Conservation (phyloP, 2,329 filamentous ascomycete species). For the Ophiostoma sp. region DNA sequence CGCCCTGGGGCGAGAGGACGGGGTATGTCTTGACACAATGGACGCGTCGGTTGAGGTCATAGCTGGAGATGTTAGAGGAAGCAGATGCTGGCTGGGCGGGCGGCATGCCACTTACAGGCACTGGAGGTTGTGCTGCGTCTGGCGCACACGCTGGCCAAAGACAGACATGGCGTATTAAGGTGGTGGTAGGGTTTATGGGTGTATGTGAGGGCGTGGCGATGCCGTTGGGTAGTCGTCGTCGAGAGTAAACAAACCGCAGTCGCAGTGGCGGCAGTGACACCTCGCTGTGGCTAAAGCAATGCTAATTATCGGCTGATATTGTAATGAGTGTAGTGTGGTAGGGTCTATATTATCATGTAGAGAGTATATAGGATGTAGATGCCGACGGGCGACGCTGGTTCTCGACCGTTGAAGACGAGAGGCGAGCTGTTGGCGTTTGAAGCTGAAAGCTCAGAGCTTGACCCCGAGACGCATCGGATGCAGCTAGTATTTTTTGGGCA, state of each 20-base stretch:
- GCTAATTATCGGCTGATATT: not conserved
- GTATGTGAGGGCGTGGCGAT: not conserved
- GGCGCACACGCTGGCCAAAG: slow-evolving; percentile 34
- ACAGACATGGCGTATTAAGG: slow-evolving; percentile 24
- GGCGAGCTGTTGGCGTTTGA: slow-evolving; percentile 18
- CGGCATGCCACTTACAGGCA: slow-evolving; percentile 31
- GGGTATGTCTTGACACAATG: slow-evolving; percentile 59
- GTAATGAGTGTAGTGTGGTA: not conserved
- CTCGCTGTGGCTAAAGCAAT: not conserved
- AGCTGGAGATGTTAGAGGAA: slow-evolving; percentile 38
- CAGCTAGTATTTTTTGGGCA: slow-evolving; percentile 7
- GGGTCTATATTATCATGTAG: not conserved
- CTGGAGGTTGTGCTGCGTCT: slow-evolving; percentile 37
- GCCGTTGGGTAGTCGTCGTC: not conserved
- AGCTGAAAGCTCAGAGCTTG: slow-evolving; percentile 21
- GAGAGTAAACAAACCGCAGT: slow-evolving; percentile 15
- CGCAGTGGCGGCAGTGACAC: slow-evolving; percentile 3
- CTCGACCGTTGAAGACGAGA: not conserved
- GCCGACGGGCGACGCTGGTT: not conserved
- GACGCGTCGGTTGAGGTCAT: slow-evolving; percentile 53
- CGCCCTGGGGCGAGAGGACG: slow-evolving; percentile 57
- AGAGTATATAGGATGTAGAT: not conserved
- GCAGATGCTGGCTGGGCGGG: not conserved
- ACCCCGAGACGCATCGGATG: slow-evolving; percentile 5
- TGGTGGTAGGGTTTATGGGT: not conserved